Percentiles rank a stretch among this genome's conserved stretches.
phyloP scores from a whole-genome alignment of 352 stramenopile genomes.

The Peronosclerospora sorghi region DNA sequence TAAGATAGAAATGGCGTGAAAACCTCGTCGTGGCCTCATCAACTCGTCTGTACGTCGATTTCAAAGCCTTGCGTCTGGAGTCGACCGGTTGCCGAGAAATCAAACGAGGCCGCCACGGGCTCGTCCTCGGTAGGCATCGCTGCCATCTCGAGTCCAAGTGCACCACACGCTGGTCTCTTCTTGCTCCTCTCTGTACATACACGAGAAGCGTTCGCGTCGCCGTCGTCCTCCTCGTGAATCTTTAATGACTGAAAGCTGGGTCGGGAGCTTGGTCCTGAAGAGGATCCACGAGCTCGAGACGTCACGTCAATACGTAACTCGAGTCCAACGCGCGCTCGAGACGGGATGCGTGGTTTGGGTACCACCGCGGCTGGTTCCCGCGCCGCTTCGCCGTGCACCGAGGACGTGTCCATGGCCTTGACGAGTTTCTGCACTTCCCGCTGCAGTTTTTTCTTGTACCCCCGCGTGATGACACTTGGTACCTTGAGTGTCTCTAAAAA shows the following conservation, averaged over 20 bases:
- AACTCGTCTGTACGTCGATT: slow-evolving; percentile 58
- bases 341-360: slow-evolving; percentile 7
- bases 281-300: slow-evolving; percentile 2
- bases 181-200: slow-evolving; percentile 7
- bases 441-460: slow-evolving; percentile 69
- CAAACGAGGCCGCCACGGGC: slow-evolving; percentile 55
- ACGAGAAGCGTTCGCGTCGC: slow-evolving; percentile 3
- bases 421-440: slow-evolving; percentile 73
- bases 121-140: slow-evolving; percentile 53
- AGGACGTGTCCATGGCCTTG: neutral
- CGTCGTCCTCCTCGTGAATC: slow-evolving; percentile 31
- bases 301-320: slow-evolving; percentile 48
- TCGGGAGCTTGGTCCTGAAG: neutral
- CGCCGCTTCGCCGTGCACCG: slow-evolving; percentile 1
- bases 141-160: slow-evolving; percentile 51
- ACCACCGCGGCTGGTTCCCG: slow-evolving; percentile 4
- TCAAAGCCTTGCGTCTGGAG: slow-evolving; percentile 79
- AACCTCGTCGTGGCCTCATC: no score
- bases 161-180: slow-evolving; percentile 29
- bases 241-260: slow-evolving; percentile 33
- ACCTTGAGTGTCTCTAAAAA: slow-evolving; percentile 55
- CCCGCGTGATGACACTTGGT: slow-evolving; percentile 34
- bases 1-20: no score
- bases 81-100: slow-evolving; percentile 64
- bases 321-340: slow-evolving; percentile 31